These are phyloP conservation scores for Pseudohyphozyma bogoriensis DNA, from an alignment of 768 basidiomycete genomes.

Conservation along the genomic window DNA sequence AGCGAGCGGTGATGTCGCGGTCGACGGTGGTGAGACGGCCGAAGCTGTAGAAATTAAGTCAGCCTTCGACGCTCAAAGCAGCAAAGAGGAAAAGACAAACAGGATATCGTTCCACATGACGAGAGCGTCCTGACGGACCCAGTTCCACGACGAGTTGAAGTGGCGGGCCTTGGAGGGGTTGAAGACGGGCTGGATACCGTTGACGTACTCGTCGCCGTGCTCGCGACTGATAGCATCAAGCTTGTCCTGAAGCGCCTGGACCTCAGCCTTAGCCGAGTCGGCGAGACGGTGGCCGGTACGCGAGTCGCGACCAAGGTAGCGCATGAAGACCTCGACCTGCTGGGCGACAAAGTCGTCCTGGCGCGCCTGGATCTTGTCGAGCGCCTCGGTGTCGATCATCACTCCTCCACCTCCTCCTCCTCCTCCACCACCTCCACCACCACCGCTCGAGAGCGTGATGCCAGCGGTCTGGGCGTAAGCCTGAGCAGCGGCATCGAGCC, in stretches of 20 bases:
- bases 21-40: slow-evolving; percentile 88
- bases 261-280: slow-evolving; percentile 72
- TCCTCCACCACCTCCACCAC: slow-evolving; percentile 52
- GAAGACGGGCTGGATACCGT: slow-evolving; percentile 90
- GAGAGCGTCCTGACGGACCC: slow-evolving; percentile 93
- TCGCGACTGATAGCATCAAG: slow-evolving; percentile 81
- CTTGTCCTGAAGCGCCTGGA: slow-evolving; percentile 62
- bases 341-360: slow-evolving; percentile 85
- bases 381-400: slow-evolving; percentile 94
- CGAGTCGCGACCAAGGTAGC: slow-evolving; percentile 86
- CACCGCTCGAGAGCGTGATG: slow-evolving; percentile 64
- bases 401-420: slow-evolving; percentile 61
- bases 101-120: slow-evolving; percentile 97
- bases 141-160: slow-evolving; percentile 99
- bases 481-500: slow-evolving; percentile 76
- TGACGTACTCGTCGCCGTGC: slow-evolving; percentile 85
- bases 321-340: slow-evolving; percentile 93
- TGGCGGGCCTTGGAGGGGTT: slow-evolving; percentile 91
- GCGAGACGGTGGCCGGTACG: slow-evolving; percentile 82
- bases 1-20: slow-evolving; percentile 85
- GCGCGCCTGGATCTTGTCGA: slow-evolving; percentile 88
- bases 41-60: slow-evolving; percentile 41
- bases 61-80: neutral
- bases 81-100: slow-evolving; percentile 6
- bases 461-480: slow-evolving; percentile 82